phyloP scores from a whole-genome alignment of 148 eudicot genomes.

The Persicaria tinctoria region DNA sequence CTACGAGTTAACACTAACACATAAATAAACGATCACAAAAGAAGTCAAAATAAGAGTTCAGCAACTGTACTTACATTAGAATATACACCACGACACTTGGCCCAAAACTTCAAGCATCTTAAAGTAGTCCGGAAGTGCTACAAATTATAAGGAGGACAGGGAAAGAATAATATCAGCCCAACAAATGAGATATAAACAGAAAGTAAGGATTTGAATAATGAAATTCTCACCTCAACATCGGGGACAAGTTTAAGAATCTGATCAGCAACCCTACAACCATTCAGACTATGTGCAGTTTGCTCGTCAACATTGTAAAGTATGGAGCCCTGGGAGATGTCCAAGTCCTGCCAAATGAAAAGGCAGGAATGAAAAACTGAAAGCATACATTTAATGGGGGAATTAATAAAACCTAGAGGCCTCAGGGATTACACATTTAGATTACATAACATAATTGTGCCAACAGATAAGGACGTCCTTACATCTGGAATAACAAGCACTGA shows the following conservation, averaged over 20 bases:
- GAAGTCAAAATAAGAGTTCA: background rate
- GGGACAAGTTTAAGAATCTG: conserved; percentile 47
- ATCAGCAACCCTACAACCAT: conserved; percentile 47
- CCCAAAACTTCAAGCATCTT: conserved; percentile 49
- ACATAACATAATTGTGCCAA: background rate
- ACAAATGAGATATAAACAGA: conserved; percentile 10
- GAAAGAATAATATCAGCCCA: background rate
- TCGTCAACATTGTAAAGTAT: conserved; percentile 34
- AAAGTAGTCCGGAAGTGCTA: conserved; percentile 41
- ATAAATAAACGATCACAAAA: conserved; percentile 3
- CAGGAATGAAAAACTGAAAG: conserved; percentile 1
- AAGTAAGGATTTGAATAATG: background rate
- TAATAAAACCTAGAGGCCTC: background rate
- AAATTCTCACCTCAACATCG: conserved; percentile 33
- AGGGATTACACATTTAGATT: no score
- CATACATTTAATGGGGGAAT: background rate
- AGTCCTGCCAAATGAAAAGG: conserved; percentile 24
- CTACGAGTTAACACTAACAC: conserved; percentile 15
- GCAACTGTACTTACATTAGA: conserved; percentile 37
- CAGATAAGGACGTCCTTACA: conserved; percentile 21
- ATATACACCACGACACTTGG: conserved; percentile 42
- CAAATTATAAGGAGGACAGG: conserved; percentile 6
- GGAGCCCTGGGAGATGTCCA: conserved; percentile 38
- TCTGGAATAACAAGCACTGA: conserved; percentile 32
- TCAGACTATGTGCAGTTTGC: conserved; percentile 43